These are phyloP conservation scores for Neurospora sp. DNA, from an alignment of 495 filamentous ascomycete genomes.

Conservation along the genomic window DNA sequence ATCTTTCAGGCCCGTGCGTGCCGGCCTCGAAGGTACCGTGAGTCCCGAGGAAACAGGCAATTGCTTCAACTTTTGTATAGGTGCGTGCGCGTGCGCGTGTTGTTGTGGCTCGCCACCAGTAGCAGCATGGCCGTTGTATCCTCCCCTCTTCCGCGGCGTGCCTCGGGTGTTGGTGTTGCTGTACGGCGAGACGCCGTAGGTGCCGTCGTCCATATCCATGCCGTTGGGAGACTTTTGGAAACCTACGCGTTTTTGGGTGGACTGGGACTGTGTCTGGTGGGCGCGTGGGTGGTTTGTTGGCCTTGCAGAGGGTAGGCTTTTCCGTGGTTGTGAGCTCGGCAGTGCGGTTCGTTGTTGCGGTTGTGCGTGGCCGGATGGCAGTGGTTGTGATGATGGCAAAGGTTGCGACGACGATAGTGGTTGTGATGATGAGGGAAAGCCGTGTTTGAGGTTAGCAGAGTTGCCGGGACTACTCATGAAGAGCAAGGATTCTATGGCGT, in stretches of 20 bases:
- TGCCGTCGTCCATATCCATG: constrained; percentile 34
- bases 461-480: constrained; percentile 84
- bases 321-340: constrained; percentile 32
- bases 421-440: constrained; percentile 32
- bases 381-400: constrained; percentile 26
- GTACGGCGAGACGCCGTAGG: constrained; percentile 7
- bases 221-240: constrained; percentile 34
- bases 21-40: constrained; percentile 19
- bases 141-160: constrained; percentile 27
- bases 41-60: constrained; percentile 32
- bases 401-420: constrained; percentile 21
- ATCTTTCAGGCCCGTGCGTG: constrained; percentile 25
- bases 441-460: constrained; percentile 47
- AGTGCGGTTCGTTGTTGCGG: constrained; percentile 28
- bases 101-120: not conserved
- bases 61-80: constrained; percentile 15
- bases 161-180: constrained; percentile 26
- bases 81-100: constrained; percentile 1
- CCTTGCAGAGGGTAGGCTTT: constrained; percentile 34
- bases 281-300: constrained; percentile 25
- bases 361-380: constrained; percentile 24
- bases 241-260: constrained; percentile 30
- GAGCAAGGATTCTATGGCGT: constrained; percentile 76
- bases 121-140: constrained; percentile 18
- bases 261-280: constrained; percentile 13